phyloP scores from a whole-genome alignment of 805 yeast species.

The Dipodascopsis tothii region DNA sequence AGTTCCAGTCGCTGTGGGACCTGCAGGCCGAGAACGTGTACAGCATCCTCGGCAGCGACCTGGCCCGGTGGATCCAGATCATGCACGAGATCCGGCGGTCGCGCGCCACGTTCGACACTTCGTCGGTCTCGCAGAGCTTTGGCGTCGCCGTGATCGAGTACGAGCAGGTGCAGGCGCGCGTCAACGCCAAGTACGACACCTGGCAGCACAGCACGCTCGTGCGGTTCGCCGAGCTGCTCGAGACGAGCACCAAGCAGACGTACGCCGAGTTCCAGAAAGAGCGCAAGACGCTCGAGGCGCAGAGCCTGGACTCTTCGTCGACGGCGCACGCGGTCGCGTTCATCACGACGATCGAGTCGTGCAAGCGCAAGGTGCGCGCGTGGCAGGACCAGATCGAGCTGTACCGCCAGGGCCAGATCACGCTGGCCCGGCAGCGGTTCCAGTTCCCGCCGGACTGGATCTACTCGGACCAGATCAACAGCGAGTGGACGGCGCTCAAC shows the following conservation, averaged over 20 bases:
- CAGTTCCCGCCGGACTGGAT: slow-evolving; percentile 50
- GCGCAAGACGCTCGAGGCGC: slow-evolving; percentile 35
- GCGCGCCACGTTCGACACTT: slow-evolving; percentile 45
- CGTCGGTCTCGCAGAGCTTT: slow-evolving; percentile 35
- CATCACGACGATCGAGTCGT: slow-evolving; percentile 35
- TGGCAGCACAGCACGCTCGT: slow-evolving; percentile 47
- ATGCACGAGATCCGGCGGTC: slow-evolving; percentile 40
- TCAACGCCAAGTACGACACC: slow-evolving; percentile 47
- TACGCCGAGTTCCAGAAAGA: slow-evolving; percentile 32
- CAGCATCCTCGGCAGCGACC: slow-evolving; percentile 30
- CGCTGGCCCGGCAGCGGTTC: slow-evolving; percentile 40
- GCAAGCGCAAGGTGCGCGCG: slow-evolving; percentile 23
- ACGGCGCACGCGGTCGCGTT: slow-evolving; percentile 35
- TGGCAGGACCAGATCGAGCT: slow-evolving; percentile 26
- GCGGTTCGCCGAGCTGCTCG: slow-evolving; percentile 38
- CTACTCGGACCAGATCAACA: slow-evolving; percentile 54
- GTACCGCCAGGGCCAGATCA: slow-evolving; percentile 36
- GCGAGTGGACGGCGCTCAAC: slow-evolving; percentile 38
- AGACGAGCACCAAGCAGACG: slow-evolving; percentile 29
- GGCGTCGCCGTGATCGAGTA: slow-evolving; percentile 43
- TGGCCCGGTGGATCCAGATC: slow-evolving; percentile 44
- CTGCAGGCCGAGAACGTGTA: slow-evolving; percentile 39
- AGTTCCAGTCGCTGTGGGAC: slow-evolving; percentile 55
- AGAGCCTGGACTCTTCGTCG: slow-evolving; percentile 34
- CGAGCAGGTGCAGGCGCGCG: slow-evolving; percentile 47